A percentile compares a stretch with the other conserved stretches of the same genome.
Evolutionary conservation across 257 asterid species (phyloP).

Genomic region (Solanum sejunctum): DNA sequence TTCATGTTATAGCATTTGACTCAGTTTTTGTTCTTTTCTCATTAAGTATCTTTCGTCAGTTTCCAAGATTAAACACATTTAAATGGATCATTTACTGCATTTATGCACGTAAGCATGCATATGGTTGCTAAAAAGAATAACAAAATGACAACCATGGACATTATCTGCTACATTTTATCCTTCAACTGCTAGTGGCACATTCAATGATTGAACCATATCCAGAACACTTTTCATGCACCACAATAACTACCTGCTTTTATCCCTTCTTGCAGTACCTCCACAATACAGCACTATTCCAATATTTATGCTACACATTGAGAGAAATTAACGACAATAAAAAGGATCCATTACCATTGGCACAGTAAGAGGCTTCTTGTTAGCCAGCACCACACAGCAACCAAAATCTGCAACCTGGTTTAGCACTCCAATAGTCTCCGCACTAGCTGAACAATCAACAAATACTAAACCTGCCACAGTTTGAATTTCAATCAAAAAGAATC

Average conservation of each 20-base stretch:
- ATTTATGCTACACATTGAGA: neutral
- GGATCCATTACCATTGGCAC: conserved; percentile 47
- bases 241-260: neutral
- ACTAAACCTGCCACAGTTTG: conserved; percentile 45
- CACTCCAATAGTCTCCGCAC: conserved; percentile 55
- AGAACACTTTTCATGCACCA: neutral
- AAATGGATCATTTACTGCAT: neutral
- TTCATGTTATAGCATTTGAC: neutral
- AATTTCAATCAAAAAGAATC: neutral
- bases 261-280: neutral
- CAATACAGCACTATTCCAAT: neutral
- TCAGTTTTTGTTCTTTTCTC: neutral
- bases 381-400: conserved; percentile 68
- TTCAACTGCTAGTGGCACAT: neutral
- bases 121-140: neutral
- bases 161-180: neutral
- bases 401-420: conserved; percentile 43
- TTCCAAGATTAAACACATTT: neutral
- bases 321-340: neutral
- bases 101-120: neutral
- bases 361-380: conserved; percentile 90
- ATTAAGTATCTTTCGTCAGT: neutral
- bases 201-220: neutral
- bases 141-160: neutral
- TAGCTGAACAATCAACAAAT: conserved; percentile 89